Conservation (phyloP, 192 early-diverging fungal species). For the Coemansia sp. region DNA sequence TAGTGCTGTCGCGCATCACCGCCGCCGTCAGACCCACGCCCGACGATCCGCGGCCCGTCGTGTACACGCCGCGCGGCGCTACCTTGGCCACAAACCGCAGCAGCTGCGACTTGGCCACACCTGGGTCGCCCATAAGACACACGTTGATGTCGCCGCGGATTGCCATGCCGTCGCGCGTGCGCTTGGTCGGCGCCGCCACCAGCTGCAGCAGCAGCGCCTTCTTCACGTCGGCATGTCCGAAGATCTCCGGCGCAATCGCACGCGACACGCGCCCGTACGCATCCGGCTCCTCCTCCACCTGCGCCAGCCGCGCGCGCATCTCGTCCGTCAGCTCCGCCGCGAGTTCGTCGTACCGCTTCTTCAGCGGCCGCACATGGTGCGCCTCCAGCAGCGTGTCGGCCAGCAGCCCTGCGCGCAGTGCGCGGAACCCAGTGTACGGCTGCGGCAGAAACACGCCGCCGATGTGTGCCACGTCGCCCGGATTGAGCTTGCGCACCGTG, state of each 20-base stretch:
- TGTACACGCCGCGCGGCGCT: conserved; percentile 95
- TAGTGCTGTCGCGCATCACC: conserved; percentile 89
- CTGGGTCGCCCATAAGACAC: conserved; percentile 98
- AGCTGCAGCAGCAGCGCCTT: conserved; percentile 85
- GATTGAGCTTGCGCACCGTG: conserved; percentile 75
- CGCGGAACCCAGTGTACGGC: conserved; percentile 91
- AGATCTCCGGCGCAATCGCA: conserved; percentile 88
- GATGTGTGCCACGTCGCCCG: conserved; percentile 85
- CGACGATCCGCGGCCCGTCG: conserved; percentile 92
- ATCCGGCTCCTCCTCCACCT: conserved; percentile 66
- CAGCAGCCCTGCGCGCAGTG: conserved; percentile 85
- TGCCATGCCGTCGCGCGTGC: conserved; percentile 88
- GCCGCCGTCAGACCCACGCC: conserved; percentile 96
- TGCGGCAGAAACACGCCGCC: conserved; percentile 89
- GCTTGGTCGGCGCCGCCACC: conserved; percentile 80
- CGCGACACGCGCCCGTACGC: conserved; percentile 76
- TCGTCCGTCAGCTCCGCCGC: conserved; percentile 55
- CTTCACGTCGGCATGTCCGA: conserved; percentile 91
- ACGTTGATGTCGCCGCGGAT: conserved; percentile 98
- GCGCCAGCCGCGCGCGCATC: conserved; percentile 55
- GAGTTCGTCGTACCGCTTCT: conserved; percentile 91
- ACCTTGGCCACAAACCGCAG: conserved; percentile 92
- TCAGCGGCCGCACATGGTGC: conserved; percentile 81
- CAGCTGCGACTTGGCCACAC: conserved; percentile 97
- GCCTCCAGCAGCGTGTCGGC: conserved; percentile 95